Base-by-base conservation (phyloP, 768 basidiomycete genomes). In the Leucosporidium scottii region DNA sequence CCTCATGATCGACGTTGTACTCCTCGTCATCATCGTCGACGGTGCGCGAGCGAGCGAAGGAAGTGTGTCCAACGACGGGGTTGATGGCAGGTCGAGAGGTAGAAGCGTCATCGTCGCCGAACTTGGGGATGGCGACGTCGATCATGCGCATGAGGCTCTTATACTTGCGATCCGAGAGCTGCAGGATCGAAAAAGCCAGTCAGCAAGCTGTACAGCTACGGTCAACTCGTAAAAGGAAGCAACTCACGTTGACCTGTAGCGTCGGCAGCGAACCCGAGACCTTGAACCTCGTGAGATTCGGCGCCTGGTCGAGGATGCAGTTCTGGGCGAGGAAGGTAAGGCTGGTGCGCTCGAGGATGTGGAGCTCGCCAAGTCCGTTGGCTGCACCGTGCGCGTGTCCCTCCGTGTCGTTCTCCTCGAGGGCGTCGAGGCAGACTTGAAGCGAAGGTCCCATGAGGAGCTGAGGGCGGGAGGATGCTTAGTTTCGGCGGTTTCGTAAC, bases 261-360 rank as follows among this genome's bases (percentile, higher is more conserved):
- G 85, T 84, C 2, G 94, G 93, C 50, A 99, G 80, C 67, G 86
- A 87, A 12, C 93, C 96, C 0, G 91, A 85, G 59, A 97, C 82
- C 78, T 93, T 98, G 83, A 98, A 89, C 49, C 88, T 84, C 2
- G 93, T 85, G 57, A 98, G 83, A 72, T 84, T 91, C 60, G 88
- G 81, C 20, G 86, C 89, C 61, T 85, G 85, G 0, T 91, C 88
- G 39, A 96, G 86, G 71, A 98, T 98, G 2, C 93, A 96, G 75
- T 88, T 93, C 74, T 96, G 90, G 23, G 96, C 85, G 75, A 87
- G 84, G 58, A 98, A 84, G 71, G 89, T 86, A 75, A 99, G 87
- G 78, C 86, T 94, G 75, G 91, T 91, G 56, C 91, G 85, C 80
- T 98, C 96, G 51, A 99, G 80, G 60, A 99, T 81, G 79, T 98